Evolutionary conservation across 2,329 filamentous ascomycete species (phyloP).

Genomic region (Botryotinia convoluta): DNA sequence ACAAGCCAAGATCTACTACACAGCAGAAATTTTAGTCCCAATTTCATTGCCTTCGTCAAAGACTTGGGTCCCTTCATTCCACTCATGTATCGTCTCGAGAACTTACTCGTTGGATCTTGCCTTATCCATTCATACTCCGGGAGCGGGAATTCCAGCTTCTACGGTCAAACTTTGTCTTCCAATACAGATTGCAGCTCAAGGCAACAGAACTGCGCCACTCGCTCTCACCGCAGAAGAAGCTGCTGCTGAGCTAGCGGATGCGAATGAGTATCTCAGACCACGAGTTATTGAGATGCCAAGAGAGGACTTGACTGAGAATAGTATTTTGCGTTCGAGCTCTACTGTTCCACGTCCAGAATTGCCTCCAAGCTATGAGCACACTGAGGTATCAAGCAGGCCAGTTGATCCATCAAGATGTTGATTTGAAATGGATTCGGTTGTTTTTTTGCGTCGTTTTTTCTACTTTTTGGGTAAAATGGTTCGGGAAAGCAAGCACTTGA

Average conservation of each 20-base stretch:
- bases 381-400: slow-evolving; percentile 15
- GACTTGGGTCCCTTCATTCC: slow-evolving; percentile 66
- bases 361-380: slow-evolving; percentile 36
- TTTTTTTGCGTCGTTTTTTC: neutral
- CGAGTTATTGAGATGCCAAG: slow-evolving; percentile 34
- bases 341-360: slow-evolving; percentile 23
- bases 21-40: slow-evolving; percentile 60
- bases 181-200: slow-evolving; percentile 35
- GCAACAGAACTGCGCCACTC: slow-evolving; percentile 23
- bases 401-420: slow-evolving; percentile 26
- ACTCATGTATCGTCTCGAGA: slow-evolving; percentile 65
- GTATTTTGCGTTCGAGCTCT: slow-evolving; percentile 25
- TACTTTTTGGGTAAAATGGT: neutral
- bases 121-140: slow-evolving; percentile 53
- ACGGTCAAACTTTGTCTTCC: slow-evolving; percentile 36
- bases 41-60: slow-evolving; percentile 59
- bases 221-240: slow-evolving; percentile 27
- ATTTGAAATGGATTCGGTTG: neutral
- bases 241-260: slow-evolving; percentile 34
- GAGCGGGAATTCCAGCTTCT: slow-evolving; percentile 41
- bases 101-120: slow-evolving; percentile 59
- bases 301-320: slow-evolving; percentile 31
- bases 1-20: slow-evolving; percentile 45
- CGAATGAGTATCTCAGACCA: slow-evolving; percentile 33
- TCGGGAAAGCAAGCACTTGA: neutral